Percentiles rank a stretch among this genome's conserved stretches.
phyloP scores from a whole-genome alignment of 1,284 basidiomycete species.

The Ceratobasidium sp. region DNA sequence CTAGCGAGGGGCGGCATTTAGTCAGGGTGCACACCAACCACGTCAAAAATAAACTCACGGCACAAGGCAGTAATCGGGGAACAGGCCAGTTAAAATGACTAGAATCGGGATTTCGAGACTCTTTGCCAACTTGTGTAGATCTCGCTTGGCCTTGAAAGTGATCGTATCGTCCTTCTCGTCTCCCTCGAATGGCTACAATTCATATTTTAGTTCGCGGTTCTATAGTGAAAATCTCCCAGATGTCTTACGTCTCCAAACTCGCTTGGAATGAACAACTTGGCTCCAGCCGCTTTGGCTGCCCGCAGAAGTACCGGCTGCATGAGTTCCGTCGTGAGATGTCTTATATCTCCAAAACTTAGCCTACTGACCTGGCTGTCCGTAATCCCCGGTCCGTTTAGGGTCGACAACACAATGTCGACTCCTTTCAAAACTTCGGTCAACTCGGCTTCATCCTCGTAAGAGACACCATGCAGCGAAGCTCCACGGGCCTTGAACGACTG shows the following conservation, averaged over 20 bases:
- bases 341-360: background rate
- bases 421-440: conserved; percentile 23
- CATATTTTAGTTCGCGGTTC: background rate
- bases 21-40: background rate
- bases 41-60: background rate
- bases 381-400: conserved; percentile 24
- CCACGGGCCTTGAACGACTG: conserved; percentile 37
- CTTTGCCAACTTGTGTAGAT: conserved; percentile 35
- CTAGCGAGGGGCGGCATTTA: background rate
- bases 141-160: conserved; percentile 33
- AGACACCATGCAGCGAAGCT: conserved; percentile 21
- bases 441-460: conserved; percentile 32
- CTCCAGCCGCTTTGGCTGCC: conserved; percentile 26
- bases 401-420: conserved; percentile 33
- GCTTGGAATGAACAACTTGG: conserved; percentile 37
- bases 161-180: conserved; percentile 15
- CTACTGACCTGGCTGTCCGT: conserved; percentile 6
- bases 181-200: conserved; percentile 19
- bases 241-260: conserved; percentile 33
- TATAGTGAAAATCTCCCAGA: background rate
- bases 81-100: conserved; percentile 28
- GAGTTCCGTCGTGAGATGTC: background rate
- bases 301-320: conserved; percentile 13
- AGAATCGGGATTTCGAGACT: conserved; percentile 24
- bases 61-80: conserved; percentile 26